A percentile compares a stretch with the other conserved stretches of the same genome.
Evolutionary conservation across 371 early-diverging fungal genomes (phyloP).

Genomic region (Rhizopus stolonifer): DNA sequence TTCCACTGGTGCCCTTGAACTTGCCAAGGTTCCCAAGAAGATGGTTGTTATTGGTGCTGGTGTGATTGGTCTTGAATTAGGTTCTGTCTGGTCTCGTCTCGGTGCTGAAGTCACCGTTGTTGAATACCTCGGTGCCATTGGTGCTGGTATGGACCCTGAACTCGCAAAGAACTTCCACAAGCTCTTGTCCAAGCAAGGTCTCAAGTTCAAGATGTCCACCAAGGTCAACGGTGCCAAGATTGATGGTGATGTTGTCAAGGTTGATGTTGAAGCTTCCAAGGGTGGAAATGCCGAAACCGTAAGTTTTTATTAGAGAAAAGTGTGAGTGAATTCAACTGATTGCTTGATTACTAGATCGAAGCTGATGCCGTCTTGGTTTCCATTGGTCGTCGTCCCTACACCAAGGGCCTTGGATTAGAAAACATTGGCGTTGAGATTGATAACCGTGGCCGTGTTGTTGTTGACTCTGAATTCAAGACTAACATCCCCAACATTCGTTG

Average conservation of each 20-base stretch:
- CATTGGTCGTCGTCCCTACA: slow-evolving; percentile 95
- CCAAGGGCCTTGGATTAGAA: slow-evolving; percentile 89
- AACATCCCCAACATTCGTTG: slow-evolving; percentile 87
- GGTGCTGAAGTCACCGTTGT: slow-evolving; percentile 96
- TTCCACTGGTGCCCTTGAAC: slow-evolving; percentile 95
- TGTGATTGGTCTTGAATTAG: slow-evolving; percentile 98
- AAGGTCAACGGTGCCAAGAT: slow-evolving; percentile 90
- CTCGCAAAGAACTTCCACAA: slow-evolving; percentile 92
- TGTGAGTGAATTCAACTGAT: background rate
- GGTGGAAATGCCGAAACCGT: slow-evolving; percentile 77
- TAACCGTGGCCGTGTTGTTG: slow-evolving; percentile 85
- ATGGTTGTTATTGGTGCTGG: slow-evolving; percentile 99
- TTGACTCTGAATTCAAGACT: slow-evolving; percentile 90
- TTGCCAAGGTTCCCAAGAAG: slow-evolving; percentile 93
- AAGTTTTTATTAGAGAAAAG: slow-evolving; percentile 34
- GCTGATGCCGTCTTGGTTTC: slow-evolving; percentile 93
- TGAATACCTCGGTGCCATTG: slow-evolving; percentile 91
- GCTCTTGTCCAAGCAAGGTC: slow-evolving; percentile 90
- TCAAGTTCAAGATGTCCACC: slow-evolving; percentile 97
- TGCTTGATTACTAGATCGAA: slow-evolving; percentile 56
- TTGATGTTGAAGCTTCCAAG: slow-evolving; percentile 90
- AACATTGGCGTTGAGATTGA: slow-evolving; percentile 88
- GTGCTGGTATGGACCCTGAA: slow-evolving; percentile 97
- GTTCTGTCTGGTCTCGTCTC: slow-evolving; percentile 96
- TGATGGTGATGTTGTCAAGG: slow-evolving; percentile 81